Evolutionary conservation across 257 asterid genomes (phyloP), one percentile per base, ranked within the genome.

Genomic region (Vinca minor): DNA sequence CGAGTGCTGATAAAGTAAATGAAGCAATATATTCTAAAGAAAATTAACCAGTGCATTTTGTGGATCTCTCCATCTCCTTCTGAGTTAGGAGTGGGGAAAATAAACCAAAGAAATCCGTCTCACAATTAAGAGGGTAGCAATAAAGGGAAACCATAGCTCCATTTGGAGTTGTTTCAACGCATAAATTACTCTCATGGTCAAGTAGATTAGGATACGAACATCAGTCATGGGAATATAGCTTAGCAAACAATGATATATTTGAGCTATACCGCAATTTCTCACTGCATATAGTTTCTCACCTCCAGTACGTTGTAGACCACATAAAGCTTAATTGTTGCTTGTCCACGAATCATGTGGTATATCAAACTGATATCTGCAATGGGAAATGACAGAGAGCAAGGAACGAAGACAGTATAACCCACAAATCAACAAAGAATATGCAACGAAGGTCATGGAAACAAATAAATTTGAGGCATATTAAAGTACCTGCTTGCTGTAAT

Each of bases 331-430:
- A 93, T 82, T 65, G 88, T 83, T 72, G 92, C 96, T 84, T 93
- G 99, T 65, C 99, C 99, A 50, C 99, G 99, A 74, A 93, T 89
- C 96, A 93, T 93, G 87, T 93, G 99, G 81, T 93, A 93, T 75
- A 93, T 93, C 74, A 86, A 79, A 83, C 99, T 93, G 79, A 89
- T 89, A 83, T 93, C 99, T 93, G 87, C 58, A 62, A 46, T 25
- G 71, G 67, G 20, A 76, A 75, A 70, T 48, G 45, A 57, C 36
- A 26, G n/a, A 59, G 25, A 41, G 36, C 50, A 69, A 59, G n/a
- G 14, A 45, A 42, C 28, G 42, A 32, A 45, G n/a, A 44, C 44
- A 65, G 50, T 23, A 38, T 67, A 47, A 64, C 59, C 59, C 29
- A 52, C 50, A 62, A 38, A 54, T 17, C 38, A 59, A 31, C 8